A percentile compares a stretch with the other conserved stretches of the same genome.
Conservation (phyloP, 306 rosid species). For the Vigna mungo region DNA sequence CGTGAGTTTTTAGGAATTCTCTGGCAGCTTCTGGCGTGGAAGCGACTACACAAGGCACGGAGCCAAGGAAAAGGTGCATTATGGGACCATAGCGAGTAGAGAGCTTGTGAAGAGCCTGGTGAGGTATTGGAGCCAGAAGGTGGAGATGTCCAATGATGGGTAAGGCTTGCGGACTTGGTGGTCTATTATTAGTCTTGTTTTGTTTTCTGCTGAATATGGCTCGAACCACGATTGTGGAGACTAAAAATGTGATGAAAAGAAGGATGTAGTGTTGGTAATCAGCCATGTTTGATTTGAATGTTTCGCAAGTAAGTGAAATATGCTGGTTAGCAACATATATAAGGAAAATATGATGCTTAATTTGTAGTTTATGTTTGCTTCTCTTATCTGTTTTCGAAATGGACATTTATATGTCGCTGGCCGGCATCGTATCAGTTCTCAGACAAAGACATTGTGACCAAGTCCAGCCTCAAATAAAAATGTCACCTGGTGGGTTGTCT, state of each 20-base stretch:
- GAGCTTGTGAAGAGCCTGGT: conserved; percentile 66
- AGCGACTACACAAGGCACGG: conserved; percentile 60
- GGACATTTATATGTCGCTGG: conserved; percentile 32
- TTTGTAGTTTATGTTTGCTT: conserved; percentile 40
- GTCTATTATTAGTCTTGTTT: conserved; percentile 36
- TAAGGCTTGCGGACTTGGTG: conserved; percentile 63
- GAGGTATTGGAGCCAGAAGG: conserved; percentile 59
- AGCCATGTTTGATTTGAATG: conserved; percentile 43
- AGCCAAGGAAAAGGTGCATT: conserved; percentile 65
- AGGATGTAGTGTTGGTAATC: conserved; percentile 43
- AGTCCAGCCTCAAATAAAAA: conserved; percentile 13
- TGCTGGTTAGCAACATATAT: background rate
- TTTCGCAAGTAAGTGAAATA: conserved; percentile 2
- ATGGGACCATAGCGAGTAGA: conserved; percentile 65
- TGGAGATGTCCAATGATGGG: conserved; percentile 76
- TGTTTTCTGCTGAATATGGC: conserved; percentile 44
- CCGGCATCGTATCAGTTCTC: conserved; percentile 43
- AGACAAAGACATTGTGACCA: conserved; percentile 29
- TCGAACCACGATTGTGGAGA: conserved; percentile 47
- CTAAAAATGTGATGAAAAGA: conserved; percentile 42
- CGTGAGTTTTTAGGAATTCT: conserved; percentile 70
- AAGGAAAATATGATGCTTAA: conserved; percentile 1
- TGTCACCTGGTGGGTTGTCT: background rate
- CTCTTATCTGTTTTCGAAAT: conserved; percentile 28
- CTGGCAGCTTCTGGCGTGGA: conserved; percentile 66